These are phyloP conservation scores for Isabelozyma heimii DNA, from an alignment of 805 yeast species.

Conservation along the genomic window DNA sequence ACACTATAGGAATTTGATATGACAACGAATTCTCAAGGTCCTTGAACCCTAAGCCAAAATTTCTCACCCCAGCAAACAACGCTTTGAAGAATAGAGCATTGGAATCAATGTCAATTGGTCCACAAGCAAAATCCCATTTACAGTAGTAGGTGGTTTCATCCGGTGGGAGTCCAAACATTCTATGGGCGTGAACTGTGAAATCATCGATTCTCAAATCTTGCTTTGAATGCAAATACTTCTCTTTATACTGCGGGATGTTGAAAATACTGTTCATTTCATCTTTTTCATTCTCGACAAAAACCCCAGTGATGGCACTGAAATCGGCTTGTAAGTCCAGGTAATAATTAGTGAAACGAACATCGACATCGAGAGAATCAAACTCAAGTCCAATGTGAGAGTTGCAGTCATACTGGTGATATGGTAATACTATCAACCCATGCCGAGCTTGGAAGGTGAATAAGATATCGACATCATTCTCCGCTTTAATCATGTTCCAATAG, in stretches of 20 bases:
- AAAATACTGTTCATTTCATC: conserved; percentile 19
- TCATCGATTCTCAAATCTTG: conserved; percentile 59
- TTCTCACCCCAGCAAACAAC: conserved; percentile 38
- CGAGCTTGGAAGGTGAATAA: conserved; percentile 67
- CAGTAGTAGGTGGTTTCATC: conserved; percentile 83
- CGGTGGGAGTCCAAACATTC: conserved; percentile 93
- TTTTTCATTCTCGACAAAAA: conserved; percentile 26
- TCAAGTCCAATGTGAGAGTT: conserved; percentile 58
- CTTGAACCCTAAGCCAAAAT: conserved; percentile 59
- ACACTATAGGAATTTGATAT: conserved; percentile 50
- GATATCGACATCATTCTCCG: conserved; percentile 75
- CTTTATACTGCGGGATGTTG: conserved; percentile 20
- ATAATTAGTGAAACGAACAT: conserved; percentile 82
- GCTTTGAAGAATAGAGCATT: conserved; percentile 44
- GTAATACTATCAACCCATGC: conserved; percentile 71
- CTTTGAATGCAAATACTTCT: conserved; percentile 3
- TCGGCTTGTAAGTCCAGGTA: conserved; percentile 90
- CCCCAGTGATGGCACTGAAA: conserved; percentile 53
- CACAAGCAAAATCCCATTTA: conserved; percentile 82
- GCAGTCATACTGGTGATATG: conserved; percentile 67
- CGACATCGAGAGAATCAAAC: conserved; percentile 68
- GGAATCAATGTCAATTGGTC: conserved; percentile 53
- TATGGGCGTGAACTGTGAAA: conserved; percentile 72
- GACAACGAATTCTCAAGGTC: conserved; percentile 78
- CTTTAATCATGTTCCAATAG: conserved; percentile 41